A percentile compares a stretch with the other conserved stretches of the same genome.
Conservation (phyloP, 306 rosid genomes). For the Quercus dentata region DNA sequence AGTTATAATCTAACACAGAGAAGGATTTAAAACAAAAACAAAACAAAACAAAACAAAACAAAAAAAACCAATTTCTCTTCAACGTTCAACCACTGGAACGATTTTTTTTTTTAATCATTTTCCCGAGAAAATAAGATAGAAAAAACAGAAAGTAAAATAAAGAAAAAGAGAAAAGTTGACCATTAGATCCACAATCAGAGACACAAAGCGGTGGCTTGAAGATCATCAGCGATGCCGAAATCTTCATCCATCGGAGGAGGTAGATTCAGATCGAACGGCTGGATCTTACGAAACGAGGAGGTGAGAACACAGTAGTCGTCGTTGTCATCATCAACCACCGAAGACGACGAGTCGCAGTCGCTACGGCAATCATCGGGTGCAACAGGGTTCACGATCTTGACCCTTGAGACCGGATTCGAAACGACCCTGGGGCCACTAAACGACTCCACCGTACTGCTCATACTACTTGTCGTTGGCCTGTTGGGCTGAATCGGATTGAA, state of each 20-base stretch:
- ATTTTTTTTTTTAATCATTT: conserved; percentile 16
- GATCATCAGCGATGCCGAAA: conserved; percentile 37
- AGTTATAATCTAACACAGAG: conserved; percentile 29
- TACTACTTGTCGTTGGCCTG: conserved; percentile 72
- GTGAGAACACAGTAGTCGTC: conserved; percentile 56
- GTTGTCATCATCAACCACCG: conserved; percentile 57
- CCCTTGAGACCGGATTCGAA: conserved; percentile 4
- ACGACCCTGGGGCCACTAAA: conserved; percentile 72
- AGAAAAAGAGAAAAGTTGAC: not conserved
- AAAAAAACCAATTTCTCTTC: conserved; percentile 17
- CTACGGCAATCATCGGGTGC: conserved; percentile 69
- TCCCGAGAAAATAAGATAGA: conserved; percentile 38
- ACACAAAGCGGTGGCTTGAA: conserved; percentile 56
- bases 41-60: not conserved
- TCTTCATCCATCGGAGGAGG: conserved; percentile 51
- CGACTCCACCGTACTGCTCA: conserved; percentile 92
- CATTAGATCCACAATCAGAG: conserved; percentile 43
- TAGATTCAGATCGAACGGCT: conserved; percentile 80
- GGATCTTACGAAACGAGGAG: conserved; percentile 45
- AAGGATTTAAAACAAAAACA: not conserved
- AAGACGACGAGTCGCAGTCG: conserved; percentile 88
- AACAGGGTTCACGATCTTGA: conserved; percentile 21
- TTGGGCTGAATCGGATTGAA: not conserved
- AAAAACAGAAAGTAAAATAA: conserved; percentile 10
- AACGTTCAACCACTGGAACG: conserved; percentile 28